Conservation (phyloP, 129 eudicot genomes). For the Daucus carota region DNA sequence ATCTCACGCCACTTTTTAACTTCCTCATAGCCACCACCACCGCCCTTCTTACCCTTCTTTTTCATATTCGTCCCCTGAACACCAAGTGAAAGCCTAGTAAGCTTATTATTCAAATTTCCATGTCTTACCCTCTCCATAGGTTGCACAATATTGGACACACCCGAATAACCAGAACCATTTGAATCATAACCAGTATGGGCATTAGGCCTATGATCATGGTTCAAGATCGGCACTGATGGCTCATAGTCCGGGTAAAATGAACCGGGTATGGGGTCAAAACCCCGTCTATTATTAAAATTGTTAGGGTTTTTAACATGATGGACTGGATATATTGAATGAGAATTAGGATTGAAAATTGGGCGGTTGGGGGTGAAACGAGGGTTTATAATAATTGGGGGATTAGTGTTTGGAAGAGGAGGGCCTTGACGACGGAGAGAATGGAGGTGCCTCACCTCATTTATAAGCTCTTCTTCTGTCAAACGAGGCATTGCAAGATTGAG, state of each 20-base stretch:
- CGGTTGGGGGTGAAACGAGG: neutral
- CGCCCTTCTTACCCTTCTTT: neutral
- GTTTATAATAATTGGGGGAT: neutral
- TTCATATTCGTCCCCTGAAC: conserved; percentile 10
- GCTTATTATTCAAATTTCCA: conserved; percentile 33
- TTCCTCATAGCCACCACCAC: neutral
- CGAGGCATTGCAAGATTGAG: conserved; percentile 41
- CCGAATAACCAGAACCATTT: too few relatives aligned
- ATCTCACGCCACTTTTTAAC: neutral
- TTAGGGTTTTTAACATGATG: neutral
- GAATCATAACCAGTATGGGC: neutral
- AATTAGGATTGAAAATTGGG: conserved; percentile 5
- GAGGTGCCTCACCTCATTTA: conserved; percentile 66
- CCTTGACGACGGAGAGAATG: conserved; percentile 77
- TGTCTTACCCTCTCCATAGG: conserved; percentile 24
- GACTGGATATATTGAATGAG: neutral
- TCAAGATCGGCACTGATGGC: too few relatives aligned
- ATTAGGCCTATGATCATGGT: neutral
- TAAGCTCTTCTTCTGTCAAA: conserved; percentile 34
- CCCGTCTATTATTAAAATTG: too few relatives aligned
- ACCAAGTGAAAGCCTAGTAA: conserved; percentile 6
- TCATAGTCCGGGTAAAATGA: neutral
- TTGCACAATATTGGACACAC: too few relatives aligned
- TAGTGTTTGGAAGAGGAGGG: conserved; percentile 19
- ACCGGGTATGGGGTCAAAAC: neutral